Conservation (phyloP, 1,284 basidiomycete species). For the Cryptococcus sp. region DNA sequence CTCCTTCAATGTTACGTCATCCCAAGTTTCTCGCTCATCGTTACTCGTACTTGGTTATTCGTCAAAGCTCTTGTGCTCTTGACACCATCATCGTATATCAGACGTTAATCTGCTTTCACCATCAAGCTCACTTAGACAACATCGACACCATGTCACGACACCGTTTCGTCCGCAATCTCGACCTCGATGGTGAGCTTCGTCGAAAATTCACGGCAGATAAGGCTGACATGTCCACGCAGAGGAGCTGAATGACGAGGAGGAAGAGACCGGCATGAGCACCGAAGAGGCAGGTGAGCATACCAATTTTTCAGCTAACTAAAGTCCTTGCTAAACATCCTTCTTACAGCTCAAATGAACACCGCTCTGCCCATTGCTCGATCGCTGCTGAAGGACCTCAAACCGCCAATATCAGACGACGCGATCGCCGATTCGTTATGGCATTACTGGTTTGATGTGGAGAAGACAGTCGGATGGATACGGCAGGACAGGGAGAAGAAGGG, state of each 20-base stretch:
- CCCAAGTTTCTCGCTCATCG: no score
- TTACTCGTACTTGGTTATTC: no score
- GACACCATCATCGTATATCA: no score
- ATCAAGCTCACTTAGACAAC: neutral
- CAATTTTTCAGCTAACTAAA: constrained; percentile 40
- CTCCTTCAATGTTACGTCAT: no score
- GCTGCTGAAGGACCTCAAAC: constrained; percentile 68
- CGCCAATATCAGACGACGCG: constrained; percentile 69
- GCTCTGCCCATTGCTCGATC: constrained; percentile 68
- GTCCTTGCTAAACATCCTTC: neutral
- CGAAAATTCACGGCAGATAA: no score
- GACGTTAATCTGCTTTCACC: neutral
- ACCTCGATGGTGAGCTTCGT: constrained; percentile 69
- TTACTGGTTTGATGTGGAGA: constrained; percentile 80
- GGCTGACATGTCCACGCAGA: constrained; percentile 33
- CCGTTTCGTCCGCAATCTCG: constrained; percentile 83
- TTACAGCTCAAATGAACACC: constrained; percentile 69
- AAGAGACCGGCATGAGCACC: constrained; percentile 47
- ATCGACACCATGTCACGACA: constrained; percentile 68
- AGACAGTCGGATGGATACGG: constrained; percentile 71
- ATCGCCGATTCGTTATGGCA: constrained; percentile 88
- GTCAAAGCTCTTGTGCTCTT: no score
- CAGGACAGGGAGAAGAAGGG: constrained; percentile 70
- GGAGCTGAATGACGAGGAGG: constrained; percentile 55
- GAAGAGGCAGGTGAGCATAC: constrained; percentile 55